phyloP scores from a whole-genome alignment of 345 rosid genomes.

The Adansonia digitata region DNA sequence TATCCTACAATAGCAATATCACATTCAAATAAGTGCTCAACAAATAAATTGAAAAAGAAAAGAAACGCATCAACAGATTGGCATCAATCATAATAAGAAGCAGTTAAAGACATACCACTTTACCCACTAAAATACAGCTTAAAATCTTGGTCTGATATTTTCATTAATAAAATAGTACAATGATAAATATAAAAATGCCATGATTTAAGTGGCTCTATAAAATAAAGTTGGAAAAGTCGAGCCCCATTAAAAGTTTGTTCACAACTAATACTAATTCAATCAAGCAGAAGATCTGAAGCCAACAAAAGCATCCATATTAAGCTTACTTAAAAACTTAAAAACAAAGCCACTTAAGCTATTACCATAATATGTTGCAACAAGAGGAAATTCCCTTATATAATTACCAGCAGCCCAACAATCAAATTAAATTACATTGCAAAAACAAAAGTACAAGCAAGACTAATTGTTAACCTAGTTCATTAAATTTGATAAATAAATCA shows the following conservation, averaged over 20 bases:
- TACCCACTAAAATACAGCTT: not conserved
- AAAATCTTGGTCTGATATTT: not conserved
- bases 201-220: not conserved
- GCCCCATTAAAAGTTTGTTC: too few species aligned
- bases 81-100: not conserved
- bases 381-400: not conserved
- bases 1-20: constrained; percentile 45
- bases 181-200: not conserved
- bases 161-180: not conserved
- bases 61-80: not conserved
- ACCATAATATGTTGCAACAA: not conserved
- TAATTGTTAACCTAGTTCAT: not conserved
- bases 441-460: not conserved
- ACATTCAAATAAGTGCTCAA: not conserved
- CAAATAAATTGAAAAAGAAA: not conserved
- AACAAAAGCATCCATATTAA: constrained; percentile 4
- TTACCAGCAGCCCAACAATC: not conserved
- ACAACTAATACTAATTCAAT: not conserved
- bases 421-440: not conserved
- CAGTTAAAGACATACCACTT: not conserved
- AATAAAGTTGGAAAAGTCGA: not conserved
- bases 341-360: not conserved
- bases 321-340: not conserved
- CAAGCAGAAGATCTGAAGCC: not conserved
- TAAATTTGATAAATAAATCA: not conserved